Evolutionary conservation across 768 basidiomycete genomes (phyloP), one percentile per base, ranked within the genome.

Genomic region (Leccinum uliginosum): DNA sequence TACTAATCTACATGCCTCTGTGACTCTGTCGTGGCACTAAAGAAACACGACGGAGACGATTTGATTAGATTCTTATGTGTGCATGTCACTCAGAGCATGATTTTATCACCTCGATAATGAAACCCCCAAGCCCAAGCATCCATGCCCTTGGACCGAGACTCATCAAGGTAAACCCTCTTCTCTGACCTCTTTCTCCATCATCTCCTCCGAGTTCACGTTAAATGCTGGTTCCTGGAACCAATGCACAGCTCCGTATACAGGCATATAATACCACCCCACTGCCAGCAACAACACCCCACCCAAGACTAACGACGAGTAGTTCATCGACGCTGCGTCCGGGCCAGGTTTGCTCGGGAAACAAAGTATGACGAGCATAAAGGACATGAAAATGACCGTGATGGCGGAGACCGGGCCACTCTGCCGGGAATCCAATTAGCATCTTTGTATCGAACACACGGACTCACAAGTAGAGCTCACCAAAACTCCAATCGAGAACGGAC

Each of bases 191-290:
- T 40, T 35, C 38, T 19, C n/a, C n/a, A 40, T 5, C 1, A 3
- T 40, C 9, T 40, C 38, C 17, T 40, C 38, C n/a, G 38, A 19
- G 38, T 43, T 75, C 71, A 80, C 69, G 60, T 82, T 74, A 58
- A 69, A 61, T 11, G 82, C 70, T 2, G 86, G 87, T 0, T 86
- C 87, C 19, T 68, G 78, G 65, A 89, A 89, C 87, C 87, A 88
- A 62, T 84, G 71, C 14, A 77, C 72, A 8, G 87, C 88, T 4
- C 88, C 87, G 56, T 87, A 87, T n/a, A 74, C 72, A 0, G 86
- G 86, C 66, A 85, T 77, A 72, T 83, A 89, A 69, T 84, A 91
- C 75, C 83, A 89, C 0, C 73, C 56, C 9, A 83, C 61, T 4
- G 84, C 78, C n/a, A 89, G 75, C 5, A 76, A 40, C 56, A 87